Evolutionary conservation across 768 basidiomycete genomes (phyloP), one percentile per base, ranked within the genome.

Genomic region (Suillus brevipes): DNA sequence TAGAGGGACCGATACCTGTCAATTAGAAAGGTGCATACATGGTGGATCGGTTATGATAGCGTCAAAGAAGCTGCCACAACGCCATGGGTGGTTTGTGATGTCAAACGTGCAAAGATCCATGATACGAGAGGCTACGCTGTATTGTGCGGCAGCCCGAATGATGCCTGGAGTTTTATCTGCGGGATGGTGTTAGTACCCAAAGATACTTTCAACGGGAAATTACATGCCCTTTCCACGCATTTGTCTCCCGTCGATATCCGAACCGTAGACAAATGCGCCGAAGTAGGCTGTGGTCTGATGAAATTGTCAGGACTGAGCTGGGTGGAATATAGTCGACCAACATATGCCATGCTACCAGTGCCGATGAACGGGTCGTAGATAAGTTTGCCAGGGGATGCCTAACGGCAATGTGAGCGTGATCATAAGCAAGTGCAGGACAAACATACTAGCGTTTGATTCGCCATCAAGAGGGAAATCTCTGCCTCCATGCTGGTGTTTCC

Each of bases 401-500:
- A 62, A 38, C 61, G 18, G 31, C 36, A n/a, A 56, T 43, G 28
- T 55, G 28, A 42, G 53, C 9, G 53, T 36, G 8, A 37, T 23
- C 16, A n/a, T 3, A 45, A 47, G 25, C 60, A 28, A 45, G 18
- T 12, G 50, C 38, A 43, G 50, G 45, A 60, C n/a, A n/a, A 16
- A 63, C 81, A 58, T 67, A 92, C 95, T 77, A 97, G 79, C 0
- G 95, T 89, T 76, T 99, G 97, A 70, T 97, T 97, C 10, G 96
- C 94, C 96, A 99, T 99, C 34, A 99, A 77, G 53, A 99, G 80
- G 2, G 95, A 96, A 57, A 98, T 89, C 75, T 98, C 95, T 0
- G 97, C 88, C 69, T 97, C 96, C 97, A 99, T 99, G 70, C 92
- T 93, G 0, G 97, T 99, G 69, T 96, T 99, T 4, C 97, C 97